These are phyloP conservation scores for Aspergillus homomorphus DNA, from an alignment of 495 filamentous ascomycete species.

Conservation along the genomic window DNA sequence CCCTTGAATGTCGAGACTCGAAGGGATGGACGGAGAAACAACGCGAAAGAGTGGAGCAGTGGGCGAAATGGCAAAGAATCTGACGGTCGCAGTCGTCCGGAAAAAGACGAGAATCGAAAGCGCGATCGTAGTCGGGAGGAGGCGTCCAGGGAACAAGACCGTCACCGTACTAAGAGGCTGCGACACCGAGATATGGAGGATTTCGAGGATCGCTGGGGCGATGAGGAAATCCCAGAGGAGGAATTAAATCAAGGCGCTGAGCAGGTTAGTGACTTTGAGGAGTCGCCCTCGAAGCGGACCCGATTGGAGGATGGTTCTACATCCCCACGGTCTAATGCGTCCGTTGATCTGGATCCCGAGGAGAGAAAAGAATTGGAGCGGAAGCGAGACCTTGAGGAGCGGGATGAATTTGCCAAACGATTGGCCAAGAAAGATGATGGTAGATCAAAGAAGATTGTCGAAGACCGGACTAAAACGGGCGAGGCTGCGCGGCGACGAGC, in stretches of 20 bases:
- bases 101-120: slow-evolving; percentile 39
- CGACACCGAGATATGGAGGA: slow-evolving; percentile 53
- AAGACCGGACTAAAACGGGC: slow-evolving; percentile 60
- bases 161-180: slow-evolving; percentile 51
- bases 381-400: slow-evolving; percentile 63
- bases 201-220: slow-evolving; percentile 76
- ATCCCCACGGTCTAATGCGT: slow-evolving; percentile 41
- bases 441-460: slow-evolving; percentile 70
- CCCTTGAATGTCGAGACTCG: slow-evolving; percentile 52
- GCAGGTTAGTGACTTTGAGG: slow-evolving; percentile 36
- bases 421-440: slow-evolving; percentile 66
- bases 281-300: slow-evolving; percentile 57
- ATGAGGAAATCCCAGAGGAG: slow-evolving; percentile 60
- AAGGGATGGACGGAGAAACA: slow-evolving; percentile 41
- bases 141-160: slow-evolving; percentile 37
- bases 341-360: slow-evolving; percentile 58
- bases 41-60: slow-evolving; percentile 42
- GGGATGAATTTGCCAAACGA: slow-evolving; percentile 72
- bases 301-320: slow-evolving; percentile 55
- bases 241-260: slow-evolving; percentile 37
- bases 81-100: slow-evolving; percentile 26
- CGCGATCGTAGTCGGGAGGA: slow-evolving; percentile 44
- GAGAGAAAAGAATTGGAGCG: slow-evolving; percentile 54
- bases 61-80: slow-evolving; percentile 39
- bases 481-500: slow-evolving; percentile 57